These are phyloP conservation scores for Aspergillus indologenus DNA, from an alignment of 495 filamentous ascomycete species.

Conservation along the genomic window DNA sequence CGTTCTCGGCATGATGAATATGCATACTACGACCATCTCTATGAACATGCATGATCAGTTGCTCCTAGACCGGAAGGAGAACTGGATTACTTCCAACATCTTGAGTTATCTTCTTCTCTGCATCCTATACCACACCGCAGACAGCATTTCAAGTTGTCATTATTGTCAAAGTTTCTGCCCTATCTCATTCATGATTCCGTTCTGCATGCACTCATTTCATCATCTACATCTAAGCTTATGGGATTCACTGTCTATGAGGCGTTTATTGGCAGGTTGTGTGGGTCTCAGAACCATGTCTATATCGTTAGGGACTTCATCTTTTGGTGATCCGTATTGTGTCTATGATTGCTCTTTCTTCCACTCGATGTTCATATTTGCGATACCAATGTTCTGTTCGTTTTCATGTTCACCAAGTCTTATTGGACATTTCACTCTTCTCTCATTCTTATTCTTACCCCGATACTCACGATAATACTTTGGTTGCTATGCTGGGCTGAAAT, in stretches of 20 bases:
- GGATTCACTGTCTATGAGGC: slow-evolving; percentile 15
- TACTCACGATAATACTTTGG: slow-evolving; percentile 5
- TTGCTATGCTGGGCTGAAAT: not conserved
- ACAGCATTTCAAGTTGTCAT: not conserved
- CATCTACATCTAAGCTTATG: slow-evolving; percentile 4
- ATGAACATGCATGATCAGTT: slow-evolving; percentile 24
- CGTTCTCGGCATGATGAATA: slow-evolving; percentile 22
- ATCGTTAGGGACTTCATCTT: slow-evolving; percentile 12
- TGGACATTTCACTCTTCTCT: slow-evolving; percentile 6
- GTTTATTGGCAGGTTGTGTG: slow-evolving; percentile 11
- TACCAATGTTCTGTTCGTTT: slow-evolving; percentile 20
- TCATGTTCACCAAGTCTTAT: slow-evolving; percentile 12
- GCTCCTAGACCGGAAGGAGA: slow-evolving; percentile 4
- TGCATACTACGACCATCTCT: slow-evolving; percentile 23
- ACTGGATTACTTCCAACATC: slow-evolving; percentile 13
- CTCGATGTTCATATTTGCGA: slow-evolving; percentile 10
- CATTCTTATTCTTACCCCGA: not conserved
- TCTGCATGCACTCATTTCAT: slow-evolving; percentile 14
- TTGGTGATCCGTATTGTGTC: slow-evolving; percentile 11
- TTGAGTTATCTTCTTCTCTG: slow-evolving; percentile 18
- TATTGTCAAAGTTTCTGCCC: not conserved
- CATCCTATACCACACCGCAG: slow-evolving; percentile 25
- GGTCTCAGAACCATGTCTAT: slow-evolving; percentile 15
- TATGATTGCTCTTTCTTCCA: not conserved
- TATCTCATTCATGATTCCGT: slow-evolving; percentile 13